Conservation (phyloP, 2,329 filamentous ascomycete species). For the Diplodia mutila region DNA sequence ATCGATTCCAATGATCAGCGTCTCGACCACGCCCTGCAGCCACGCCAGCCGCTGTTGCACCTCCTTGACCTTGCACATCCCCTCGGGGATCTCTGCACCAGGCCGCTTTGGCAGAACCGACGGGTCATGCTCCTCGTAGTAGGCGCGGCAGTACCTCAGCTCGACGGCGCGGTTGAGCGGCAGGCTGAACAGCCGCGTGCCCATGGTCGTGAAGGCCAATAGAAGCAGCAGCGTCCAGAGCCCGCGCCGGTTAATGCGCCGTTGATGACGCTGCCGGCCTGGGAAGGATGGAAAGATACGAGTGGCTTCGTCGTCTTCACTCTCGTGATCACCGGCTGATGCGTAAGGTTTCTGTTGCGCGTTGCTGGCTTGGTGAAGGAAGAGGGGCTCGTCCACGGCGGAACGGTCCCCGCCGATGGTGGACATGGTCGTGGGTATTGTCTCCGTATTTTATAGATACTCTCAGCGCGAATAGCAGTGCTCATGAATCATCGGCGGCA, state of each 20-base stretch:
- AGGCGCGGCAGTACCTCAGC: slow-evolving; percentile 50
- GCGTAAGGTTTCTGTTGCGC: not conserved
- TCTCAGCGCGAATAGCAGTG: not conserved
- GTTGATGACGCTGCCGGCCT: not conserved
- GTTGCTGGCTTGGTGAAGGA: not conserved
- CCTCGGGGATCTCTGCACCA: slow-evolving; percentile 52
- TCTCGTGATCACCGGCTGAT: not conserved
- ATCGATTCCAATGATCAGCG: slow-evolving; percentile 40
- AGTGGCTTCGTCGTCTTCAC: not conserved
- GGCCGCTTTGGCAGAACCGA: slow-evolving; percentile 36
- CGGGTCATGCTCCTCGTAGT: slow-evolving; percentile 52
- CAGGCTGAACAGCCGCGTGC: slow-evolving; percentile 40
- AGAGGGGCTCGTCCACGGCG: not conserved
- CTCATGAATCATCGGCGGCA: not conserved
- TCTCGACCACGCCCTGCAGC: slow-evolving; percentile 54
- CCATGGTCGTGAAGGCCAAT: slow-evolving; percentile 40
- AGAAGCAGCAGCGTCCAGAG: slow-evolving; percentile 33
- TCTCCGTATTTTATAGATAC: not conserved
- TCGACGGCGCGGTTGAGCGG: slow-evolving; percentile 45
- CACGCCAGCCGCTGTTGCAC: slow-evolving; percentile 58
- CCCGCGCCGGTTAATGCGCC: not conserved
- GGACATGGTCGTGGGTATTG: not conserved
- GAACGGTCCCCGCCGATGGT: not conserved
- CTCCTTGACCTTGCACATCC: slow-evolving; percentile 57
- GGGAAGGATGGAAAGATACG: slow-evolving; percentile 5